A percentile compares a stretch with the other conserved stretches of the same genome.
These are phyloP conservation scores for Myxozyma monticola DNA, from an alignment of 805 yeast genomes.

Conservation along the genomic window DNA sequence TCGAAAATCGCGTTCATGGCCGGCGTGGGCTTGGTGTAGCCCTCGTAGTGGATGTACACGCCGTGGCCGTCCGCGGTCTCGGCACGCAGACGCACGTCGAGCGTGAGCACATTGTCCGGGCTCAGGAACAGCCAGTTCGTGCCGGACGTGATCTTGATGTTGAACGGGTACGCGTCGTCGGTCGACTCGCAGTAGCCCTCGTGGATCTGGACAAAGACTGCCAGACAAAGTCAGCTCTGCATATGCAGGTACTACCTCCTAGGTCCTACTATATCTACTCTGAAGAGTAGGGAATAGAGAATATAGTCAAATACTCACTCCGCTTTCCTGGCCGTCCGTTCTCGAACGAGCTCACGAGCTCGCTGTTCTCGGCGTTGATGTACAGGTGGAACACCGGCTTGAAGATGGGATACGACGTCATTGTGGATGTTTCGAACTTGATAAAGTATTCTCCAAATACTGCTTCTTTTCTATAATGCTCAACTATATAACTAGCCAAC, in stretches of 20 bases:
- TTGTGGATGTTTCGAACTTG: background rate
- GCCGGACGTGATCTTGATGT: slow-evolving; percentile 24
- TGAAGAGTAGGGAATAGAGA: too few relatives aligned
- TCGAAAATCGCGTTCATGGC: slow-evolving; percentile 25
- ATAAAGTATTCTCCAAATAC: too few relatives aligned
- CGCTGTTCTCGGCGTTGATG: slow-evolving; percentile 27
- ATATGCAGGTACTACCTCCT: background rate
- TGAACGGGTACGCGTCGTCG: slow-evolving; percentile 26
- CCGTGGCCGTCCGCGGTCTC: slow-evolving; percentile 28
- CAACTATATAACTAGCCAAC: too few relatives aligned
- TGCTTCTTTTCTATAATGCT: too few relatives aligned
- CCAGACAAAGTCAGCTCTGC: background rate
- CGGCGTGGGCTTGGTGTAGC: slow-evolving; percentile 25
- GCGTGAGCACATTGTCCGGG: slow-evolving; percentile 21
- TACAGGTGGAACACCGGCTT: slow-evolving; percentile 29
- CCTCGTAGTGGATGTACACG: slow-evolving; percentile 25
- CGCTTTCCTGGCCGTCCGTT: slow-evolving; percentile 22
- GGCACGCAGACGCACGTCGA: slow-evolving; percentile 26
- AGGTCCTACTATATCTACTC: too few relatives aligned
- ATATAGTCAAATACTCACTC: too few relatives aligned
- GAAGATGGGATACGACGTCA: slow-evolving; percentile 24
- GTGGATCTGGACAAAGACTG: slow-evolving; percentile 27
- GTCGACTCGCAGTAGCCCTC: slow-evolving; percentile 28
- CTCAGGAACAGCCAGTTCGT: slow-evolving; percentile 25
- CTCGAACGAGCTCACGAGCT: slow-evolving; percentile 23